Percentiles rank a stretch among this genome's conserved stretches.
phyloP scores from a whole-genome alignment of 805 yeast species.

The Starmera quercuum region DNA sequence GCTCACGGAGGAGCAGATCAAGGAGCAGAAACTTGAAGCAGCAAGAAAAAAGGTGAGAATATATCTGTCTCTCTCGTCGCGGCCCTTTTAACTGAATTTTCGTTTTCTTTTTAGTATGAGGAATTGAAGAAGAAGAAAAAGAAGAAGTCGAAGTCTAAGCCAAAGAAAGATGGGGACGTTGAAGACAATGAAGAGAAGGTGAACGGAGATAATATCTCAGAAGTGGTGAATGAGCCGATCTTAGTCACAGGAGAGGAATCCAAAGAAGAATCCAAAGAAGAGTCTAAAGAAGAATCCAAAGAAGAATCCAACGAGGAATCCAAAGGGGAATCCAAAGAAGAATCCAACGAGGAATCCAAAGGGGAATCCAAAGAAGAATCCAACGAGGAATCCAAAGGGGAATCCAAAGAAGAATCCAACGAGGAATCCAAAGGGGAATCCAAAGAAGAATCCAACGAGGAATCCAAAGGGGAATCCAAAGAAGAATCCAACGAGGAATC shows the following conservation, averaged over 20 bases:
- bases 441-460: not conserved
- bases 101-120: constrained; percentile 33
- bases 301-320: constrained; percentile 5
- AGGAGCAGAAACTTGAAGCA: constrained; percentile 61
- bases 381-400: constrained; percentile 6
- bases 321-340: constrained; percentile 4
- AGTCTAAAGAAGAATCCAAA: constrained; percentile 1
- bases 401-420: constrained; percentile 1
- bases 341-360: not conserved
- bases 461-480: constrained; percentile 1
- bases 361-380: constrained; percentile 3
- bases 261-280: constrained; percentile 3
- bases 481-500: constrained; percentile 6
- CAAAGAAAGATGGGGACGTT: constrained; percentile 4
- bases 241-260: constrained; percentile 1
- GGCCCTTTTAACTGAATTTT: not conserved
- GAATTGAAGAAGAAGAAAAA: constrained; percentile 57
- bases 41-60: constrained; percentile 55
- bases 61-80: not conserved
- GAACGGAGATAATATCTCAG: constrained; percentile 4
- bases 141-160: constrained; percentile 26
- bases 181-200: constrained; percentile 4
- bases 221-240: constrained; percentile 1
- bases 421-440: not conserved
- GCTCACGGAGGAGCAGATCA: constrained; percentile 26